These are phyloP conservation scores for Tremella yokohamensis DNA, from an alignment of 768 basidiomycete genomes.

Conservation along the genomic window DNA sequence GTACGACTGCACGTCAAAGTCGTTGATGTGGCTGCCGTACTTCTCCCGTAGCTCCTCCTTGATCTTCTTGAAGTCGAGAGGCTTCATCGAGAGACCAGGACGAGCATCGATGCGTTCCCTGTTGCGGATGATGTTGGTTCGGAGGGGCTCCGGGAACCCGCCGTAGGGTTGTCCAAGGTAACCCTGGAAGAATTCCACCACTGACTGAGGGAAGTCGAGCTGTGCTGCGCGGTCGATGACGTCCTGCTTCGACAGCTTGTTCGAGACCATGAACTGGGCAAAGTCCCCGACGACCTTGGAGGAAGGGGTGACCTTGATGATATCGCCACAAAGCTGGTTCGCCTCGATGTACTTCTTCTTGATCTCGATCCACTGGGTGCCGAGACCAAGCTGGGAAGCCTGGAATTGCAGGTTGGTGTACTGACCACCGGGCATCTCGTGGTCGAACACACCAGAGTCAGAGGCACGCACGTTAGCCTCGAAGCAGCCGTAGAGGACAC, in stretches of 20 bases:
- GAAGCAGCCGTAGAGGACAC: constrained; percentile 91
- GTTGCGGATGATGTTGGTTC: constrained; percentile 83
- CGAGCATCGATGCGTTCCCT: constrained; percentile 90
- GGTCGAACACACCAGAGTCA: constrained; percentile 96
- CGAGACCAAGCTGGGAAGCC: constrained; percentile 92
- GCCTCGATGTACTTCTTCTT: constrained; percentile 99
- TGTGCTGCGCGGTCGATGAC: constrained; percentile 79
- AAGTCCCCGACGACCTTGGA: constrained; percentile 99
- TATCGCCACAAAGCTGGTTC: constrained; percentile 92
- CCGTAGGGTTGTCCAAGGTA: constrained; percentile 97
- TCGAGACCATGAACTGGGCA: constrained; percentile 98
- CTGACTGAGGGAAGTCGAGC: constrained; percentile 86
- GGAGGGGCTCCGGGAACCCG: constrained; percentile 96
- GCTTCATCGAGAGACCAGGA: constrained; percentile 80
- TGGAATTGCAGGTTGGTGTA: constrained; percentile 75
- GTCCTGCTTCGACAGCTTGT: constrained; percentile 79
- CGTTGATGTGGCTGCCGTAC: constrained; percentile 91
- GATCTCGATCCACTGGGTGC: constrained; percentile 93
- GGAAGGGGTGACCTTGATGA: constrained; percentile 98
- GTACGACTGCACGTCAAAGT: constrained; percentile 87
- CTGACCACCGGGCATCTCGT: constrained; percentile 92
- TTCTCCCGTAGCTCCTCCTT: constrained; percentile 87
- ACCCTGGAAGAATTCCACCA: constrained; percentile 93
- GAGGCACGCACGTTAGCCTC: constrained; percentile 96
- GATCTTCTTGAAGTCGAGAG: constrained; percentile 93